Conservation (phyloP, 2,329 filamentous ascomycete genomes). For the Ophiocordyceps australis region DNA sequence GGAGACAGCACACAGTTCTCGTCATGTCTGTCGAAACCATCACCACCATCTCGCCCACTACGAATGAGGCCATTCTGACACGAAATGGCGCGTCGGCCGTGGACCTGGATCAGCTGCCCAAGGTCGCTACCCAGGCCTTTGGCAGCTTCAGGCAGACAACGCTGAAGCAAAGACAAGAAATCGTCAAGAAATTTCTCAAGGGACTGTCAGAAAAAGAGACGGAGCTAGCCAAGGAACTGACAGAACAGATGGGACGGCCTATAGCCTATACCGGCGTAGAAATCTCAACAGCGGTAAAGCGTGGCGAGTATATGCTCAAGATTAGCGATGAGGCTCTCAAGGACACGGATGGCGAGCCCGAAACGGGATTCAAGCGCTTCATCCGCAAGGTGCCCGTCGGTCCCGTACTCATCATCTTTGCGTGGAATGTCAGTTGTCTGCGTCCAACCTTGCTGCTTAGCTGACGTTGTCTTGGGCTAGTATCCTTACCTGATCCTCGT, state of each 20-base stretch:
- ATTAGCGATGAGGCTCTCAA: slow-evolving; percentile 63
- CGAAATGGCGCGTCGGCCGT: slow-evolving; percentile 54
- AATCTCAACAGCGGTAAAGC: slow-evolving; percentile 67
- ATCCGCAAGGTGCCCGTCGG: slow-evolving; percentile 80
- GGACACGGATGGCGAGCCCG: slow-evolving; percentile 65
- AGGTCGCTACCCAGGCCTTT: slow-evolving; percentile 58
- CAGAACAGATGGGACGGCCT: slow-evolving; percentile 87
- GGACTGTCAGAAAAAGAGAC: slow-evolving; percentile 54
- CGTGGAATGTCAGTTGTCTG: slow-evolving; percentile 69
- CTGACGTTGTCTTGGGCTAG: slow-evolving; percentile 23
- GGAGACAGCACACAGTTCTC: no score
- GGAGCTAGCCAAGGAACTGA: slow-evolving; percentile 69
- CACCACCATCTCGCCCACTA: slow-evolving; percentile 77
- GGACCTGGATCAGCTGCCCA: slow-evolving; percentile 56
- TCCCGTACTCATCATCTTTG: slow-evolving; percentile 75
- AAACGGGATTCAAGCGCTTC: slow-evolving; percentile 79
- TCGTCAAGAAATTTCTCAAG: slow-evolving; percentile 64
- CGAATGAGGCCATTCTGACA: slow-evolving; percentile 67
- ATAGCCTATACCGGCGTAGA: slow-evolving; percentile 77
- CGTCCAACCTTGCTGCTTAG: background rate
- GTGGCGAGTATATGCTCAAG: slow-evolving; percentile 72
- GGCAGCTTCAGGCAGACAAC: slow-evolving; percentile 57
- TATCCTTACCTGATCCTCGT: slow-evolving; percentile 90
- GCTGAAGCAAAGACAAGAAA: slow-evolving; percentile 57
- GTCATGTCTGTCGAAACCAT: slow-evolving; percentile 46